Conservation (phyloP, 2,329 filamentous ascomycete genomes). For the Xylariaceae sp. region DNA sequence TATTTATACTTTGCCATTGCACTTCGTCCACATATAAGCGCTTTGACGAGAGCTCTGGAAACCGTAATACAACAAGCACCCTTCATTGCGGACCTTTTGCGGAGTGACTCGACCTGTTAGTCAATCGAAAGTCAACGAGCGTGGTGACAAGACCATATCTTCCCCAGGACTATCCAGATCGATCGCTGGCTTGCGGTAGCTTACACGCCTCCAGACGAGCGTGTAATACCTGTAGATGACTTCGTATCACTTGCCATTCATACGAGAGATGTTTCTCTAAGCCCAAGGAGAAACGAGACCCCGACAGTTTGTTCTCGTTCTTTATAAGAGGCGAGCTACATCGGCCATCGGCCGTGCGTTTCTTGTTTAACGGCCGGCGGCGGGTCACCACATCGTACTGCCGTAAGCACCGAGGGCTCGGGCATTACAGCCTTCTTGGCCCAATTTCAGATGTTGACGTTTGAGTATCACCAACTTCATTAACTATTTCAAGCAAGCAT, state of each 20-base stretch:
- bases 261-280: conserved; percentile 1
- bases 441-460: conserved; percentile 6
- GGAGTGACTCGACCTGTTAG: too few species aligned
- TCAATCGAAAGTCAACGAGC: too few species aligned
- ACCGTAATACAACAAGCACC: too few species aligned
- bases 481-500: conserved; percentile 7
- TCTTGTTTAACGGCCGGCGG: conserved; percentile 5
- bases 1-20: too few species aligned
- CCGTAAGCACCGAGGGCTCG: conserved; percentile 19
- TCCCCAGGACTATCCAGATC: not conserved
- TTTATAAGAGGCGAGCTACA: conserved; percentile 5
- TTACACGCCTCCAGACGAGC: conserved; percentile 2
- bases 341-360: not conserved
- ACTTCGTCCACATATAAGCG: too few species aligned
- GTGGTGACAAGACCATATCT: not conserved
- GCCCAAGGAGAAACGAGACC: conserved; percentile 8
- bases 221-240: conserved; percentile 1
- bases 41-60: too few species aligned
- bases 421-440: conserved; percentile 9
- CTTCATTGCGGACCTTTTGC: too few species aligned
- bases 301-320: conserved; percentile 18
- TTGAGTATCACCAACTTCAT: conserved; percentile 9
- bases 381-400: conserved; percentile 11
- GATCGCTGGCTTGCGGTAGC: conserved; percentile 1
- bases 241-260: not conserved